A percentile compares a stretch with the other conserved stretches of the same genome.
phyloP scores from a whole-genome alignment of 768 basidiomycete species.

The Naganishia vaughanmartiniae region DNA sequence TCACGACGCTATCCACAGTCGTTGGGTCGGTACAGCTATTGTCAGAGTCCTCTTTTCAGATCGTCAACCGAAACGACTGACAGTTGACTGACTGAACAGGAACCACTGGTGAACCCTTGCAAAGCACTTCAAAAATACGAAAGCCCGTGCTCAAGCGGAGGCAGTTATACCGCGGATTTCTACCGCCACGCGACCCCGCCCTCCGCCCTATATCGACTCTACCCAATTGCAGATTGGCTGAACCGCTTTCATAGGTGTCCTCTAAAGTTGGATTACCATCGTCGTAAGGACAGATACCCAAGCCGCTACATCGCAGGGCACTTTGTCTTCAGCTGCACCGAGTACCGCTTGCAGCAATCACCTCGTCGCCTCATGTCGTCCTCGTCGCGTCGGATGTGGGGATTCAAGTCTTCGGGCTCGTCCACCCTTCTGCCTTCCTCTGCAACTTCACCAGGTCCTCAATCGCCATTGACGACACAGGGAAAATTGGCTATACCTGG shows the following conservation, averaged over 20 bases:
- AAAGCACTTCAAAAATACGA: too few relatives aligned
- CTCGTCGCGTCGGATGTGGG: constrained; percentile 25
- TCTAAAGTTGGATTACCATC: too few relatives aligned
- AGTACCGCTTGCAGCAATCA: background rate
- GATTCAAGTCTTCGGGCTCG: constrained; percentile 19
- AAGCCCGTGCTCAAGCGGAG: too few relatives aligned
- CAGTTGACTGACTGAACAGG: too few relatives aligned
- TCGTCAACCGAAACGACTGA: too few relatives aligned
- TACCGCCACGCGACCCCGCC: too few relatives aligned
- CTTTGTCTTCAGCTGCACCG: background rate
- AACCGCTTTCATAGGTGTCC: too few relatives aligned
- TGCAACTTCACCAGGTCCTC: background rate
- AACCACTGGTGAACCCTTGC: too few relatives aligned
- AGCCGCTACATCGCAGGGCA: background rate
- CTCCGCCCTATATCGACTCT: too few relatives aligned
- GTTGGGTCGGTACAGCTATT: background rate
- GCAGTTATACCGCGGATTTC: too few relatives aligned
- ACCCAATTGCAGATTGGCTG: too few relatives aligned
- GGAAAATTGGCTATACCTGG: background rate
- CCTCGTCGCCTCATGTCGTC: background rate
- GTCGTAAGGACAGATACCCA: background rate
- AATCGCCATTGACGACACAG: background rate
- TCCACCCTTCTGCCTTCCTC: background rate
- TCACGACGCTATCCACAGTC: background rate
- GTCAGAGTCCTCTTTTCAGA: too few relatives aligned